These are phyloP conservation scores for Eragrostis tef DNA, from an alignment of 202 grass and related monocot species.

Conservation along the genomic window DNA sequence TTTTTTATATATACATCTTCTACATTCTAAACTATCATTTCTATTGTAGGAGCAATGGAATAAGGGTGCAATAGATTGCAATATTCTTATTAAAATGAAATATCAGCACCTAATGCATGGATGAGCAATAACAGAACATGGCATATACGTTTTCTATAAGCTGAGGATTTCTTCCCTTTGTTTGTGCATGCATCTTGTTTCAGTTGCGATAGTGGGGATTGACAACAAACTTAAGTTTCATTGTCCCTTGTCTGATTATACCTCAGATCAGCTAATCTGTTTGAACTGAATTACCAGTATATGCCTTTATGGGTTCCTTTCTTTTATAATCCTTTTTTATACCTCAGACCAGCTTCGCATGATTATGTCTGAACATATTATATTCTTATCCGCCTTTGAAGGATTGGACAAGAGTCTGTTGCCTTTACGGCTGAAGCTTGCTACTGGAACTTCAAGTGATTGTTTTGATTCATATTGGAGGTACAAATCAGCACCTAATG, in stretches of 20 bases:
- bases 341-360: slow-evolving; percentile 2
- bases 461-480: slow-evolving; percentile 64
- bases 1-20: background rate
- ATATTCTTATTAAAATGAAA: slow-evolving; percentile 30
- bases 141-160: background rate
- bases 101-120: background rate
- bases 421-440: slow-evolving; percentile 56
- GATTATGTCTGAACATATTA: slow-evolving; percentile 34
- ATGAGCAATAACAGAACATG: background rate
- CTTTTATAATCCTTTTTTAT: slow-evolving; percentile 15
- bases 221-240: background rate
- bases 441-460: slow-evolving; percentile 52
- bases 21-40: slow-evolving; percentile 19
- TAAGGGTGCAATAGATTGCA: background rate
- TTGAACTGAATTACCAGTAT: background rate
- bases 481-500: slow-evolving; percentile 59
- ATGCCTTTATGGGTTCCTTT: background rate
- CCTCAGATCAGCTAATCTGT: background rate
- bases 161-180: background rate
- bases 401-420: slow-evolving; percentile 63
- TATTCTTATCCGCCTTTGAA: slow-evolving; percentile 41
- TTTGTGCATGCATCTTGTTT: background rate
- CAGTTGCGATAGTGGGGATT: background rate
- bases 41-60: background rate
- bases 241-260: background rate